Percentiles rank a stretch among this genome's conserved stretches.
Conservation (phyloP, 73 alveolate species). For the Paraurostyla sp. region DNA sequence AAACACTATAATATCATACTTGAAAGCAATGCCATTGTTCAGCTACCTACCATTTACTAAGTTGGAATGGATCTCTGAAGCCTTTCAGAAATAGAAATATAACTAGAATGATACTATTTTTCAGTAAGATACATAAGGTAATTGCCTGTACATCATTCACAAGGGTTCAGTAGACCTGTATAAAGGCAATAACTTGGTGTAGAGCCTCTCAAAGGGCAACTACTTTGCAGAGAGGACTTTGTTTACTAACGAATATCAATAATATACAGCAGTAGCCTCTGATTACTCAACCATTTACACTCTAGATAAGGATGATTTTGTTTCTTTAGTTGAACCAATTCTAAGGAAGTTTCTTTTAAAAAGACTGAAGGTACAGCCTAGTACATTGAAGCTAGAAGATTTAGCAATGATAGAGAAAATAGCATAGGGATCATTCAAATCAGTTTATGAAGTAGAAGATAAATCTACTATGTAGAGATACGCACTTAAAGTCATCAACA, state of each 20-base stretch:
- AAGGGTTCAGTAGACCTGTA: conserved; percentile 81
- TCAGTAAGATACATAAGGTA: conserved; percentile 64
- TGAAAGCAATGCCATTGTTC: conserved; percentile 38
- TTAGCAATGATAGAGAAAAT: conserved; percentile 65
- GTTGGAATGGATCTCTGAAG: conserved; percentile 52
- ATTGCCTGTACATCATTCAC: conserved; percentile 76
- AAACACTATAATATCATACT: conserved; percentile 10
- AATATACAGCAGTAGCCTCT: conserved; percentile 79
- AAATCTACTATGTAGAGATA: conserved; percentile 67
- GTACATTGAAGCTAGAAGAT: conserved; percentile 74
- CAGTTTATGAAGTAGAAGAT: conserved; percentile 77
- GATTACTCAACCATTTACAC: conserved; percentile 68
- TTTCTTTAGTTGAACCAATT: conserved; percentile 72
- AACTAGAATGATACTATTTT: conserved; percentile 50
- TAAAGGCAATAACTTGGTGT: conserved; percentile 56
- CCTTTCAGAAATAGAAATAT: conserved; percentile 66
- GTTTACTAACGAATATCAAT: conserved; percentile 76
- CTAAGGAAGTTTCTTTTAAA: conserved; percentile 77
- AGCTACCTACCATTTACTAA: conserved; percentile 46
- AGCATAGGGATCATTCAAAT: conserved; percentile 88
- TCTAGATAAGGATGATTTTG: conserved; percentile 83
- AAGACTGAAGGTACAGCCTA: conserved; percentile 75
- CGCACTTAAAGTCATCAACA: conserved; percentile 79
- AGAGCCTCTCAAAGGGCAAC: conserved; percentile 80
- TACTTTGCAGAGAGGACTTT: conserved; percentile 90